Base-by-base conservation (phyloP, 768 basidiomycete species). In the Clitopilus passeckerianus region DNA sequence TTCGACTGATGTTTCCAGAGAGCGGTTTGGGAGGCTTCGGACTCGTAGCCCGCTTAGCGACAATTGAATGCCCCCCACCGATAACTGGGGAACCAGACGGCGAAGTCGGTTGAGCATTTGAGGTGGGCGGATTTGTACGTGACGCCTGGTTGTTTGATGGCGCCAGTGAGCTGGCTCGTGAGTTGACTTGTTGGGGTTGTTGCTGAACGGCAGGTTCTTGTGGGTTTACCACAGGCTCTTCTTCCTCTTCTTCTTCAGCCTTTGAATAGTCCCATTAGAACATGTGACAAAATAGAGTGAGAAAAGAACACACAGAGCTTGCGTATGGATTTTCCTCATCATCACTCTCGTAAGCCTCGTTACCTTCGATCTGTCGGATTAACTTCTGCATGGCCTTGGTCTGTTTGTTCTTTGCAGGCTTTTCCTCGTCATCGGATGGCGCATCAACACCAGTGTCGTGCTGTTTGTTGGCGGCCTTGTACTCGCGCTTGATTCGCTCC, bases 401-500 rank as follows among this genome's bases (percentile, higher is more conserved):
- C 34, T 91, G 88, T 61, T 85, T 87, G 46, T 84, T 86, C 62
- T 83, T 76, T 16, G 70, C 72, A 56, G 80, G 76, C 20, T 77
- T 71, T 34, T 87, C 89, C 27, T 89, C 88, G 27, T 93, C 91
- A 5, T 91, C 90, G 1, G 86, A 86, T 9, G 46, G 46, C 63
- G 87, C 88, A 64, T 89, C 90, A 35, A 91, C 76, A 43, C 83
- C 81, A 10, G 83, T 82, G 50, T 91, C 88, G 12, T 85, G 79
- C 54, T 76, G 80, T 71, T 90, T 89, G 70, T 92, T 93, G 18
- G 91, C 91, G 23, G 75, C 73, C 67, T 86, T 86, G 65, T 92
- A 91, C 68, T 93, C 91, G 56, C 86, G 84, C 74, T 93, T 93
- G 41, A 93, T 71, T 33, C 91, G 89, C 71, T 93, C 91, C 91